These are phyloP conservation scores for Escovopsis sp. DNA, from an alignment of 2,329 filamentous ascomycete species.

Conservation along the genomic window DNA sequence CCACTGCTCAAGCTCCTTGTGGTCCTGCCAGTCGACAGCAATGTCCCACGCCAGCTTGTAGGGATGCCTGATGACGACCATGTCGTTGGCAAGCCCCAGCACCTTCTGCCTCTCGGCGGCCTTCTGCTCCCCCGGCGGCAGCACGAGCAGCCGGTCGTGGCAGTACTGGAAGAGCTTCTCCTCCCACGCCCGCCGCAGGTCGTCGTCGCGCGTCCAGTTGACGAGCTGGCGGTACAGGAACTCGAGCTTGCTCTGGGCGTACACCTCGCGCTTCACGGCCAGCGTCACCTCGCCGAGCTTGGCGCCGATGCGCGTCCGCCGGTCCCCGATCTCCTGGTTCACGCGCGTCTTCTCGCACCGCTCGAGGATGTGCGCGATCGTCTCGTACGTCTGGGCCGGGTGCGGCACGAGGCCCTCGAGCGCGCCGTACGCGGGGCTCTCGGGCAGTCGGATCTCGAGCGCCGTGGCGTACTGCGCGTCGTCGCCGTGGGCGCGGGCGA, in stretches of 20 bases:
- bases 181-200: constrained; percentile 68
- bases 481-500: constrained; percentile 58
- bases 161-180: constrained; percentile 76
- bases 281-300: constrained; percentile 67
- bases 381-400: constrained; percentile 66
- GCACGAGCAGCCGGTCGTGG: constrained; percentile 59
- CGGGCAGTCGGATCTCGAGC: constrained; percentile 61
- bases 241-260: constrained; percentile 61
- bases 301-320: constrained; percentile 74
- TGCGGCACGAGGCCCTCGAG: constrained; percentile 73
- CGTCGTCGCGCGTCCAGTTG: constrained; percentile 81
- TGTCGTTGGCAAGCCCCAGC: constrained; percentile 64
- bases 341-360: constrained; percentile 76
- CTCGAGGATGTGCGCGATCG: constrained; percentile 71
- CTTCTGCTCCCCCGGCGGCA: constrained; percentile 51
- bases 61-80: constrained; percentile 92
- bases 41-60: constrained; percentile 86
- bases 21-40: constrained; percentile 75
- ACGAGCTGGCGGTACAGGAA: constrained; percentile 69
- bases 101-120: constrained; percentile 55
- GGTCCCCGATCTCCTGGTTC: constrained; percentile 77
- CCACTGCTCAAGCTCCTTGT: constrained; percentile 57
- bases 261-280: constrained; percentile 79
- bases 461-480: constrained; percentile 60
- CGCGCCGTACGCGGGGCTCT: constrained; percentile 62